These are phyloP conservation scores for Colletotrichum sp. DNA, from an alignment of 2,329 filamentous ascomycete species.

Conservation along the genomic window DNA sequence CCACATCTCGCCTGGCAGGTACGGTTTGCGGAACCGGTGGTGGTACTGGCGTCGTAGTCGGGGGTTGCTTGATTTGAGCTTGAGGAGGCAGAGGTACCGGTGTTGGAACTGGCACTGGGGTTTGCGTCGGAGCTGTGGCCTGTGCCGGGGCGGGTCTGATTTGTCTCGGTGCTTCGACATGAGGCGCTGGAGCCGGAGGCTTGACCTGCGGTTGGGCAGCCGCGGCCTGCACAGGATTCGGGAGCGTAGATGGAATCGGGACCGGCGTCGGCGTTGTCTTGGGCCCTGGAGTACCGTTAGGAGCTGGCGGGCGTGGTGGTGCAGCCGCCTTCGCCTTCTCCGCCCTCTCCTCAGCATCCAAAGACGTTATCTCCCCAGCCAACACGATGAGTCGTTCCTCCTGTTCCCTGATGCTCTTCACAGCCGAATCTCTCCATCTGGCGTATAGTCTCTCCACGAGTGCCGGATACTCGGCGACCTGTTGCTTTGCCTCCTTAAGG, in stretches of 20 bases:
- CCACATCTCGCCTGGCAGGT: slow-evolving; percentile 10
- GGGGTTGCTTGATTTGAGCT: neutral
- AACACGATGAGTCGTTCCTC: slow-evolving; percentile 71
- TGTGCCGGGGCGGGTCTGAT: slow-evolving; percentile 26
- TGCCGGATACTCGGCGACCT: slow-evolving; percentile 71
- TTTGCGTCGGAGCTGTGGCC: slow-evolving; percentile 25
- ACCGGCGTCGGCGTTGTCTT: slow-evolving; percentile 11
- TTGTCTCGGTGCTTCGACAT: neutral
- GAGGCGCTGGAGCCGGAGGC: neutral
- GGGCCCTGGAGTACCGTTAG: neutral
- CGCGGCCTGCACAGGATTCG: neutral
- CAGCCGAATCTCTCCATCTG: slow-evolving; percentile 72
- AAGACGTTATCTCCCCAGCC: slow-evolving; percentile 69
- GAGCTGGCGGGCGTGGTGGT: neutral
- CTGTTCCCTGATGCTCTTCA: slow-evolving; percentile 75
- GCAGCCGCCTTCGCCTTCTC: slow-evolving; percentile 20
- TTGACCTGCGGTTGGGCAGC: neutral
- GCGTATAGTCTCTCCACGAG: slow-evolving; percentile 78
- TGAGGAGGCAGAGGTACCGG: slow-evolving; percentile 13
- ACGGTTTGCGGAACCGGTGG: neutral
- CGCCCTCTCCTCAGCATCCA: slow-evolving; percentile 56
- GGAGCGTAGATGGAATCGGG: neutral
- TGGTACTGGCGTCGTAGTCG: neutral
- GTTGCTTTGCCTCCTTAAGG: slow-evolving; percentile 69
- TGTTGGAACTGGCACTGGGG: slow-evolving; percentile 15